Percentiles rank a stretch among this genome's conserved stretches.
Evolutionary conservation across 768 basidiomycete species (phyloP).

Genomic region (Lentinula detonsa): DNA sequence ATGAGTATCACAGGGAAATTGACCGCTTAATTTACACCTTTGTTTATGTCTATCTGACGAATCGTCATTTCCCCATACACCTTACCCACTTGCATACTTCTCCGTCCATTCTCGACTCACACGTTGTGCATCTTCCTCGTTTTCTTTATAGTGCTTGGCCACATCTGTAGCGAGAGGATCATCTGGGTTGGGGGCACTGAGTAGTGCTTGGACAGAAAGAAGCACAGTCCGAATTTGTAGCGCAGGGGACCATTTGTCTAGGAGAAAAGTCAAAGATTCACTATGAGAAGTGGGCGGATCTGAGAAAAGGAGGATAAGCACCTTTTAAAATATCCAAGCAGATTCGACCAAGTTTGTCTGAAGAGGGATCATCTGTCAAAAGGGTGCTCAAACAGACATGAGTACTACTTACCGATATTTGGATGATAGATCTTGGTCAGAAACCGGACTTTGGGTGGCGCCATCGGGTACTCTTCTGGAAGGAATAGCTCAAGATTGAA

Average conservation of each 20-base stretch:
- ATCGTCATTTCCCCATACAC: neutral
- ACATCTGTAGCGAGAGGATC: conserved; percentile 93
- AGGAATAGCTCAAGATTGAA: conserved; percentile 97
- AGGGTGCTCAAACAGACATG: neutral
- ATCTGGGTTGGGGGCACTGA: conserved; percentile 95
- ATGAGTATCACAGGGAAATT: neutral
- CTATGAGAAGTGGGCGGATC: neutral
- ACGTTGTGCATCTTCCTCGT: conserved; percentile 88
- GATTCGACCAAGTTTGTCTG: conserved; percentile 98
- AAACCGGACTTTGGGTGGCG: conserved; percentile 96
- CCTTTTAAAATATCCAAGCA: conserved; percentile 98
- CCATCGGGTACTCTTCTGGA: conserved; percentile 99
- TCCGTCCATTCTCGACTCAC: conserved; percentile 96
- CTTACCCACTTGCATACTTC: conserved; percentile 53
- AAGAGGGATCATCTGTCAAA: neutral
- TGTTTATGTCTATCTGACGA: neutral
- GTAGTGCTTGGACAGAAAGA: conserved; percentile 93
- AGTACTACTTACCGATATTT: conserved; percentile 79
- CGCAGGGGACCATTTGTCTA: conserved; percentile 99
- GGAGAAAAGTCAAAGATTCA: conserved; percentile 3
- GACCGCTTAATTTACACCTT: neutral
- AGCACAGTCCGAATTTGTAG: conserved; percentile 97
- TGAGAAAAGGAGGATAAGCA: conserved; percentile 21
- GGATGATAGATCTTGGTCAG: conserved; percentile 99
- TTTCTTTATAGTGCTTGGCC: conserved; percentile 98